Evolutionary conservation across 2,329 filamentous ascomycete species (phyloP), one percentile per base, ranked within the genome.

Genomic region (Fusarium sp.): DNA sequence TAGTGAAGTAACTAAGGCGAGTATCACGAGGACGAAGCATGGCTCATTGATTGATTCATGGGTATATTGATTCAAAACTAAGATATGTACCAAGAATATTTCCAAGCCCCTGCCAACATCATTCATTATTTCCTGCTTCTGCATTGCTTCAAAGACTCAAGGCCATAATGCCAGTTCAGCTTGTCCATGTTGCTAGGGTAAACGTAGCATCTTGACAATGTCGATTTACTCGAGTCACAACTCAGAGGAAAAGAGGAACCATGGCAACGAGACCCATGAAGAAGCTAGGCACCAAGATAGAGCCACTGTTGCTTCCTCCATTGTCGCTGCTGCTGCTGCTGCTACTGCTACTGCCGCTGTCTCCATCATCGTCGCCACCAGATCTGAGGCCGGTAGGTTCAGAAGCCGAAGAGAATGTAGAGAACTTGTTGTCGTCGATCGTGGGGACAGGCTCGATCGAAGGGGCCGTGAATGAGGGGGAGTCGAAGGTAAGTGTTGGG

Each of bases 161-260:
- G 10, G 42, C 19, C 45, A 39, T 14, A 54, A 25, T 18, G 21
- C n/a, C 25, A 38, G 44, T 21, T 31, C 14, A 33, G 16, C 12
- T 23, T 35, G 14, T 31, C 35, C 10, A 18, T 16, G 5, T 16
- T 4, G 4, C n/a, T 10, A 18, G 21, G 15, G 15, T 18, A 35
- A 6, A 5, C 19, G 16, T 41, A 52, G 3, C 33, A 33, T 31
- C 16, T 52, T 14, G 4, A 48, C 10, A 1, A 31, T 33, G 14
- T 39, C 19, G 46, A 44, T 23, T 5, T 46, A 19, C 14, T 23
- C 18, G n/a, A 31, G 6, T 44, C 21, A 5, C 25, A 38, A 18
- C 27, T 73, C 67, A 80, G n/a, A 79, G 68, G 45, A 79, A 16
- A 27, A 80, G 66, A 54, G 78, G 78, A 33, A 76, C 33, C 6